Evolutionary conservation across 1,284 basidiomycete genomes (phyloP), one percentile per base, ranked within the genome.

Genomic region (Cutaneotrichosporon sp.): DNA sequence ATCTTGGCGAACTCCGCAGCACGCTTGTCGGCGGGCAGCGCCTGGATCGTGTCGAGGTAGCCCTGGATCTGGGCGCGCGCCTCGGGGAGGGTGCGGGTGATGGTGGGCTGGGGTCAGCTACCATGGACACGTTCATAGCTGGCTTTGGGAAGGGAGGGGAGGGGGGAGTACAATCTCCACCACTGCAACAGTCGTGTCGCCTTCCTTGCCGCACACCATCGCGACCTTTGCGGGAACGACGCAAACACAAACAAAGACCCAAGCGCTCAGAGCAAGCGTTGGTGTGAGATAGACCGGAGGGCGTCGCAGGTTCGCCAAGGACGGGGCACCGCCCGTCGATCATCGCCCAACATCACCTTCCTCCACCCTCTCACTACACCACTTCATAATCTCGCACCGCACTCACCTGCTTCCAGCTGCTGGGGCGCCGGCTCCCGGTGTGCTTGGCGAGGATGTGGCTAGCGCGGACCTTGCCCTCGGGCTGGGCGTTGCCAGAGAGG

Each of bases 391-490:
- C 9, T 9, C 29, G 29, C 29, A 4, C 4, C 13, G 38, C 9
- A 81, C 89, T 68, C 69, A 92, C 92, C 83, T 93, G 88, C 78
- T 92, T 92, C 93, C 94, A 97, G 74, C 89, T 92, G 58, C 89
- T 87, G 6, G 97, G 92, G 56, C 94, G 83, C 62, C 97, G 83
- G 75, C 91, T 95, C 14, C 86, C 91, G 27, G 81, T 82, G 80
- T 98, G 95, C 82, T 99, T 99, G 69, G 97, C 88, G 58, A 99
- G 82, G 66, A 99, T 82, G 82, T 99, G 97, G 75, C 92, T 95
- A 13, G 95, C 95, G 60, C 93, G 87, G 34, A 97, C 92, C 79
- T 91, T 85, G 16, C 56, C 72, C 2, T 56, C 25, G 49, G 58
- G 50, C 38, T 57, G 46, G 34, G 54, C 65, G 29, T 64, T 34